phyloP scores from a whole-genome alignment of 2,329 filamentous ascomycete genomes.

The Drechslerella dactyloides region DNA sequence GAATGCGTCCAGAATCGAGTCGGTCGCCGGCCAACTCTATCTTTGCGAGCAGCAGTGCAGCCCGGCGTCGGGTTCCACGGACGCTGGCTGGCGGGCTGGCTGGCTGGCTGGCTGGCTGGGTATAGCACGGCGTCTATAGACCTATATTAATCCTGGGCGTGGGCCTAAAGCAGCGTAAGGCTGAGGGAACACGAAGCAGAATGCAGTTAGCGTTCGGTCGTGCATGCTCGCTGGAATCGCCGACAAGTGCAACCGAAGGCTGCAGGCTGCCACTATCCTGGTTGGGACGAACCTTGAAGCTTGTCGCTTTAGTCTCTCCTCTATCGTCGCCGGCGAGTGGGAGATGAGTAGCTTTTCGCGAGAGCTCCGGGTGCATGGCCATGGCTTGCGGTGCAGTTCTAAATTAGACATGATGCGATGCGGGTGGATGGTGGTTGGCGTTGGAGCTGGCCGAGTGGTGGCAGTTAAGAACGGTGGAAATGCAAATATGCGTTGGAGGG shows the following conservation, averaged over 20 bases:
- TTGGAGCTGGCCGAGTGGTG: not conserved
- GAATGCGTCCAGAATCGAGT: no score
- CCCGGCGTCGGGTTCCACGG: not conserved
- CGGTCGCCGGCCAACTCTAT: no score
- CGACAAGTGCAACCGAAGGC: slow-evolving; percentile 9
- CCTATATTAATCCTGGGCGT: not conserved
- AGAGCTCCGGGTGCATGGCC: not conserved
- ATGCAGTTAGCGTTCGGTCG: not conserved
- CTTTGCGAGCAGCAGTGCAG: no score
- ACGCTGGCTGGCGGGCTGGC: no score
- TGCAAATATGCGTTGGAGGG: not conserved
- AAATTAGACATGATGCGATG: not conserved
- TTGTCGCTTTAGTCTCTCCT: not conserved
- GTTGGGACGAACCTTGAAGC: no score
- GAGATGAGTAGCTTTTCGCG: not conserved
- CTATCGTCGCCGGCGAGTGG: not conserved
- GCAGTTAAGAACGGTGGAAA: not conserved
- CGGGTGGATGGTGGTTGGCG: not conserved
- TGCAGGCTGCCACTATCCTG: no score
- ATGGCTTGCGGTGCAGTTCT: not conserved
- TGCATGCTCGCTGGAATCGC: not conserved
- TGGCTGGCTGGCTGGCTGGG: not conserved
- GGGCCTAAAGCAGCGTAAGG: not conserved
- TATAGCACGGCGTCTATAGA: not conserved
- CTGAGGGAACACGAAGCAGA: not conserved